Conservation (phyloP, 2,329 filamentous ascomycete genomes). For the Monilinia fructigena region DNA sequence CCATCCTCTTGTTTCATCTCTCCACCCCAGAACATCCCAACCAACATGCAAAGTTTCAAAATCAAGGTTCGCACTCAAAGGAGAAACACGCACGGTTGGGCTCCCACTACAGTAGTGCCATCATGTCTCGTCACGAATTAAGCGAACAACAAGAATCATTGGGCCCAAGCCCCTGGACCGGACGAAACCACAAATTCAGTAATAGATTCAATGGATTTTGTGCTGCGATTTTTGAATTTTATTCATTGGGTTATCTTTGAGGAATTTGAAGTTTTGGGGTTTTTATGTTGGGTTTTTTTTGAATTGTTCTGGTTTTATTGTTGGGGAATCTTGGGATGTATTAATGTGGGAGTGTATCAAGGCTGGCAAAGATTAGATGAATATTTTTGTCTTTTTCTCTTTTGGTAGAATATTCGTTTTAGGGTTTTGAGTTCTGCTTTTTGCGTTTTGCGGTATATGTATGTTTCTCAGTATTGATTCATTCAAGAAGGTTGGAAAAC, state of each 20-base stretch:
- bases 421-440: background rate
- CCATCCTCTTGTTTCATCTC: background rate
- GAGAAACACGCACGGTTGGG: slow-evolving; percentile 18
- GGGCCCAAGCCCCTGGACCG: background rate
- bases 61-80: slow-evolving; percentile 9
- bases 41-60: background rate
- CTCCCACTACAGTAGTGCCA: background rate
- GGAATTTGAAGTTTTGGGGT: background rate
- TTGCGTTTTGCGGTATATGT: background rate
- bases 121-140: slow-evolving; percentile 2
- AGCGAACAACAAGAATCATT: background rate
- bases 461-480: no score
- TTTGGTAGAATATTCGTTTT: no score
- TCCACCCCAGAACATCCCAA: background rate
- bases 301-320: background rate
- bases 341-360: background rate
- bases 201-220: slow-evolving; percentile 2
- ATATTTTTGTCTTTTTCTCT: background rate
- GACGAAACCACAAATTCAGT: background rate
- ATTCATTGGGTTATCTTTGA: no score
- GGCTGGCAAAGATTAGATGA: slow-evolving; percentile 4
- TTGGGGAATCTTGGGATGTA: background rate
- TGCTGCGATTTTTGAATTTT: no score
- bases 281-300: background rate
- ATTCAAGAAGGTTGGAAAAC: no score